These are phyloP conservation scores for Populus euphratica DNA, from an alignment of 345 rosid species.

Conservation along the genomic window DNA sequence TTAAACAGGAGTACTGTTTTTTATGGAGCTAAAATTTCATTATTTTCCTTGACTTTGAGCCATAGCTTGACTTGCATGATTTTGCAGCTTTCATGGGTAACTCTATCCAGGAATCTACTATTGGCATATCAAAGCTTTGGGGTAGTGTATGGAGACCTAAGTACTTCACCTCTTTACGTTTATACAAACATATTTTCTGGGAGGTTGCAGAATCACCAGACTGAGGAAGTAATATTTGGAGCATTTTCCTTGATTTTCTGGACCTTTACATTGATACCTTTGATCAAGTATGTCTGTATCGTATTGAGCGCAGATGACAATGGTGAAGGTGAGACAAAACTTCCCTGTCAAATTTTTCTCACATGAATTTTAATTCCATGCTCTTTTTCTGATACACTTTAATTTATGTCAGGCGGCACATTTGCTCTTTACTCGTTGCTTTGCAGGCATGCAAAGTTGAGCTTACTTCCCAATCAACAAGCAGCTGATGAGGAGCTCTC, in stretches of 20 bases:
- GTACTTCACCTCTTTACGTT: conserved; percentile 91
- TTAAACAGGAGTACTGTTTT: neutral
- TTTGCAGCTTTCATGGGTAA: conserved; percentile 69
- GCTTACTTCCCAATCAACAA: conserved; percentile 92
- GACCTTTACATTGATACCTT: conserved; percentile 76
- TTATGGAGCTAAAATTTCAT: neutral
- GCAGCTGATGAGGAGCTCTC: conserved; percentile 96
- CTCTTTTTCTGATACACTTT: conserved; percentile 18
- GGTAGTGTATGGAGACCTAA: conserved; percentile 78
- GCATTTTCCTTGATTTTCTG: conserved; percentile 88
- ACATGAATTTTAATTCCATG: neutral
- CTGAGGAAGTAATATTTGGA: conserved; percentile 68
- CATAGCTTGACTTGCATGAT: conserved; percentile 11
- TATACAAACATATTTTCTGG: conserved; percentile 53
- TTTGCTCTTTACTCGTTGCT: conserved; percentile 90
- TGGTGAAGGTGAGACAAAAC: conserved; percentile 62
- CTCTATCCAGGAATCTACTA: conserved; percentile 55
- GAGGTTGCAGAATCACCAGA: conserved; percentile 46
- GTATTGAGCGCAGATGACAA: conserved; percentile 72
- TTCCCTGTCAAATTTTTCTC: neutral
- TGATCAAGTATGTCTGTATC: conserved; percentile 63
- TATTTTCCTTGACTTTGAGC: neutral
- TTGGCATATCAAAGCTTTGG: conserved; percentile 93
- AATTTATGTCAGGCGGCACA: conserved; percentile 60
- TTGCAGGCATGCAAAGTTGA: conserved; percentile 83